These are phyloP conservation scores for Xylaria nigripes DNA, from an alignment of 495 filamentous ascomycete genomes.

Conservation along the genomic window DNA sequence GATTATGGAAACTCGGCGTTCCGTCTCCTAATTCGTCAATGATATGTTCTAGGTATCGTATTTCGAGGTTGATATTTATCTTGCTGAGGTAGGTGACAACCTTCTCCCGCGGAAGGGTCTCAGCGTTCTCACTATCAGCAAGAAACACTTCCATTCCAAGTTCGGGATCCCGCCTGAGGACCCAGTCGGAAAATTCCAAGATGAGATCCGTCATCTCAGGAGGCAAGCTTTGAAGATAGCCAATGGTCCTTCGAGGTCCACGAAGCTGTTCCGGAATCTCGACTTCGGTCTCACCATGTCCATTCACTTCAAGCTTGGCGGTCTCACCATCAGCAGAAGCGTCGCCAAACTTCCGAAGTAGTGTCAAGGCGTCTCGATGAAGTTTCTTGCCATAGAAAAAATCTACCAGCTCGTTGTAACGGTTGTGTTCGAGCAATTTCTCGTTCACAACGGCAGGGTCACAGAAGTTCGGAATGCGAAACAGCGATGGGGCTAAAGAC, in stretches of 20 bases:
- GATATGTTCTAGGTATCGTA: constrained; percentile 84
- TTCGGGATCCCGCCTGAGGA: constrained; percentile 58
- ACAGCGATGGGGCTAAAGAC: constrained; percentile 75
- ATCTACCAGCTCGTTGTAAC: constrained; percentile 90
- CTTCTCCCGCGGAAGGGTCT: constrained; percentile 68
- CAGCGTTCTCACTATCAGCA: constrained; percentile 89
- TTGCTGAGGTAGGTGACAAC: constrained; percentile 66
- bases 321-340: constrained; percentile 46
- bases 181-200: constrained; percentile 87
- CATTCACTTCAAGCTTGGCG: constrained; percentile 22
- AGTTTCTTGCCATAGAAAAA: constrained; percentile 94
- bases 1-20: constrained; percentile 80
- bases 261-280: constrained; percentile 59
- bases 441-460: constrained; percentile 94
- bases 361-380: constrained; percentile 76
- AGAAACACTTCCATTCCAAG: constrained; percentile 94
- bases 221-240: constrained; percentile 83
- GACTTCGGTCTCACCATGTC: constrained; percentile 18
- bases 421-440: constrained; percentile 75
- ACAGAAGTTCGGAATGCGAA: constrained; percentile 95
- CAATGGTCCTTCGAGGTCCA: constrained; percentile 75
- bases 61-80: constrained; percentile 62
- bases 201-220: constrained; percentile 86
- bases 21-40: constrained; percentile 78
- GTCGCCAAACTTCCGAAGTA: constrained; percentile 76